These are phyloP conservation scores for Carallia brachiata DNA, from an alignment of 345 rosid species.

Conservation along the genomic window DNA sequence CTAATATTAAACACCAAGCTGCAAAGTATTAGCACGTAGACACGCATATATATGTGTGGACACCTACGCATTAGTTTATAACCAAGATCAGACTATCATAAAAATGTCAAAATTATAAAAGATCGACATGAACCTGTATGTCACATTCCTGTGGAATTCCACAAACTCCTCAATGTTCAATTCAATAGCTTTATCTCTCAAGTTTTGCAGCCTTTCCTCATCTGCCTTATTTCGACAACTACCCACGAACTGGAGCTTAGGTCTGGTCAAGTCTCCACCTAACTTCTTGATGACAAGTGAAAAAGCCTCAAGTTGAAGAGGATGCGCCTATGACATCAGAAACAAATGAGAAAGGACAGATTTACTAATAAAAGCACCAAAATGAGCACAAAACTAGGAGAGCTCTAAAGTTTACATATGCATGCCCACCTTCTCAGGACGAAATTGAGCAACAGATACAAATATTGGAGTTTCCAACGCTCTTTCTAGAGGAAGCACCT, in stretches of 20 bases:
- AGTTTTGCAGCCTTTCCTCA: conserved; percentile 71
- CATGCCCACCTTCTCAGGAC: conserved; percentile 96
- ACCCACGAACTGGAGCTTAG: conserved; percentile 89
- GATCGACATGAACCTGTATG: conserved; percentile 57
- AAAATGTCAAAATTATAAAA: conserved; percentile 1
- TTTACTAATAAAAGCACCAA: conserved; percentile 20
- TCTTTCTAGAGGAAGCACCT: conserved; percentile 81
- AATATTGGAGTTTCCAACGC: conserved; percentile 51
- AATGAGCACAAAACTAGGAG: conserved; percentile 28
- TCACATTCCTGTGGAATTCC: conserved; percentile 66
- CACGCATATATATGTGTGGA: too few relatives aligned
- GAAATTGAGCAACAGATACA: conserved; percentile 93
- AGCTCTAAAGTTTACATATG: conserved; percentile 39
- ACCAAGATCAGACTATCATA: not conserved
- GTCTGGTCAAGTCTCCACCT: conserved; percentile 51
- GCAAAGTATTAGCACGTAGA: too few relatives aligned
- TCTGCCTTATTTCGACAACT: conserved; percentile 86
- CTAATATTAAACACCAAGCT: too few relatives aligned
- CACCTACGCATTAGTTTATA: too few relatives aligned
- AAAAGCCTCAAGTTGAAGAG: conserved; percentile 91
- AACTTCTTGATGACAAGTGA: conserved; percentile 53
- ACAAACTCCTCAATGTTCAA: conserved; percentile 60
- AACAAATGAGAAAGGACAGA: conserved; percentile 21
- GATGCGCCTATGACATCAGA: conserved; percentile 68
- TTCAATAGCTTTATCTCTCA: conserved; percentile 69